Conservation (phyloP, 2,329 filamentous ascomycete genomes). For the Fusarium pseudonygamai region DNA sequence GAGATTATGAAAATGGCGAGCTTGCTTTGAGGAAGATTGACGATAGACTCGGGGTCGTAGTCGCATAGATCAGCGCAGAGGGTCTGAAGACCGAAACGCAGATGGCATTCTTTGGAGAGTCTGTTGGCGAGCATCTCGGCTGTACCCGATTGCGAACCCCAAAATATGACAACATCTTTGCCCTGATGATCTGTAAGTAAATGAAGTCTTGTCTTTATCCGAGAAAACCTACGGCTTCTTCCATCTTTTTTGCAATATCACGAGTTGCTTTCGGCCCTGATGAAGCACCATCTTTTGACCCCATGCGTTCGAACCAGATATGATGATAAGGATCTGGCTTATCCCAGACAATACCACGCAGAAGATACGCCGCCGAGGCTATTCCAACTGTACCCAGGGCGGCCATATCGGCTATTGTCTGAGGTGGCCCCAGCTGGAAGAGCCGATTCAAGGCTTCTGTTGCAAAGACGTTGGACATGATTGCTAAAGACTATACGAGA, state of each 20-base stretch:
- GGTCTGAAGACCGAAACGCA: conserved; percentile 86
- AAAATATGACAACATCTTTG: conserved; percentile 94
- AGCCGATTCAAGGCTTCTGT: conserved; percentile 30
- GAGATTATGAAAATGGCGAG: conserved; percentile 50
- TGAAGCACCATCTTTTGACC: conserved; percentile 38
- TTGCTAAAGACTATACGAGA: not conserved
- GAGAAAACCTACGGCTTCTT: conserved; percentile 40
- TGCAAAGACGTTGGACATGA: conserved; percentile 34
- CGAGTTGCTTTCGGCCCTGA: conserved; percentile 50
- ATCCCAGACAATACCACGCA: conserved; percentile 57
- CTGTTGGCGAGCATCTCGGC: conserved; percentile 91
- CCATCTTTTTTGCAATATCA: conserved; percentile 53
- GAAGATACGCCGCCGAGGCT: conserved; percentile 49
- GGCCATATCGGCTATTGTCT: conserved; percentile 38
- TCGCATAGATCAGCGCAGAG: conserved; percentile 73
- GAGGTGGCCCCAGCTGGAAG: conserved; percentile 34
- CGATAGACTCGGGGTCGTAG: conserved; percentile 54
- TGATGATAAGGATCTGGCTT: conserved; percentile 59
- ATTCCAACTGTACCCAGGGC: conserved; percentile 40
- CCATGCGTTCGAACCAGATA: conserved; percentile 60
- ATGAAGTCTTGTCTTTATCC: not conserved
- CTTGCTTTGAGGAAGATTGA: conserved; percentile 37
- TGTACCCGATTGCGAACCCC: conserved; percentile 94
- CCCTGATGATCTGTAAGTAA: not conserved
- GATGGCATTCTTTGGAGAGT: conserved; percentile 88